Evolutionary conservation across 495 filamentous ascomycete species (phyloP).

Genomic region (Annulohypoxylon bovei): DNA sequence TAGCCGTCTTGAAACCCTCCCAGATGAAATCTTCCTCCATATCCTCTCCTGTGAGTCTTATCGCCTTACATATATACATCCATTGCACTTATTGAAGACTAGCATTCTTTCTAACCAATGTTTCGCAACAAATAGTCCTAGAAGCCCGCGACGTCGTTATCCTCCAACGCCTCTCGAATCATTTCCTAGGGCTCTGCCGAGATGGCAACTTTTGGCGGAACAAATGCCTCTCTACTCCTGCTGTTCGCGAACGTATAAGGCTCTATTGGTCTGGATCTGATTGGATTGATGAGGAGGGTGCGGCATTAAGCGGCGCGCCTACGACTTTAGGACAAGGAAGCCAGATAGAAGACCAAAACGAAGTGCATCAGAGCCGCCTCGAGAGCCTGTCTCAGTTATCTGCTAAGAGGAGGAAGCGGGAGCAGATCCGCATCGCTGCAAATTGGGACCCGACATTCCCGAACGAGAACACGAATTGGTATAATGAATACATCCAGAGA

Average conservation of each 20-base stretch:
- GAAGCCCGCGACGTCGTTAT: conserved; percentile 72
- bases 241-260: conserved; percentile 59
- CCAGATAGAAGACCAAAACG: conserved; percentile 40
- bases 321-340: conserved; percentile 51
- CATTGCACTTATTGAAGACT: background rate
- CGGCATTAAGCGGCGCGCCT: conserved; percentile 38
- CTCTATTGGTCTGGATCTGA: conserved; percentile 47
- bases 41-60: conserved; percentile 73
- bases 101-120: background rate
- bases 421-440: conserved; percentile 66
- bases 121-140: conserved; percentile 63
- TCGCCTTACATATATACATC: background rate
- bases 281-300: conserved; percentile 51
- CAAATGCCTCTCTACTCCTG: conserved; percentile 76
- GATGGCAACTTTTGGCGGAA: conserved; percentile 81
- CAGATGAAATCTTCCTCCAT: conserved; percentile 80
- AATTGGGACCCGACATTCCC: conserved; percentile 86
- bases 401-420: conserved; percentile 50
- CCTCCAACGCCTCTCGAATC: conserved; percentile 76
- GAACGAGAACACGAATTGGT: conserved; percentile 77
- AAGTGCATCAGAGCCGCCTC: conserved; percentile 30
- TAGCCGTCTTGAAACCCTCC: conserved; percentile 62
- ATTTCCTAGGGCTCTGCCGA: conserved; percentile 72
- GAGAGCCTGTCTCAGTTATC: conserved; percentile 28
- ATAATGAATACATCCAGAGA: conserved; percentile 86